phyloP scores from a whole-genome alignment of 495 filamentous ascomycete species.

The Penicillium lagena region DNA sequence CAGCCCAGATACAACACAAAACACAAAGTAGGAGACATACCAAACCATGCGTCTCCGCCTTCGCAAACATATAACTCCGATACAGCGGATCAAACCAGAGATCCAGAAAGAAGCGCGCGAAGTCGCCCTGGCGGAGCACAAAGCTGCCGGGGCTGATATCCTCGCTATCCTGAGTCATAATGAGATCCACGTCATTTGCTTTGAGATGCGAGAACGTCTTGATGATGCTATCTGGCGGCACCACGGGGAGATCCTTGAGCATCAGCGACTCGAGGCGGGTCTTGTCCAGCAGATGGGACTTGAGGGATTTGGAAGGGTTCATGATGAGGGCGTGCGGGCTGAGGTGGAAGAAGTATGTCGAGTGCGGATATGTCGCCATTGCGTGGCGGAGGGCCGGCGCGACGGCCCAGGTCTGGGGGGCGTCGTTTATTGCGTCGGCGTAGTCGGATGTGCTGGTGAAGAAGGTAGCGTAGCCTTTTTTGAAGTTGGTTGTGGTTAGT shows the following conservation, averaged over 20 bases:
- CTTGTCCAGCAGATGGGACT: slow-evolving; percentile 62
- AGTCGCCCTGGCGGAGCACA: slow-evolving; percentile 75
- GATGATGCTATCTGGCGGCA: slow-evolving; percentile 94
- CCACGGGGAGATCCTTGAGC: slow-evolving; percentile 77
- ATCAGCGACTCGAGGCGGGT: slow-evolving; percentile 68
- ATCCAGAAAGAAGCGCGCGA: slow-evolving; percentile 88
- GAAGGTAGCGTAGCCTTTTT: slow-evolving; percentile 78
- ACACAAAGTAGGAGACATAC: slow-evolving; percentile 40
- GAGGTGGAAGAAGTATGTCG: slow-evolving; percentile 78
- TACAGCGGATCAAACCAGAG: slow-evolving; percentile 96
- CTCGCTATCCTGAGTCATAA: slow-evolving; percentile 78
- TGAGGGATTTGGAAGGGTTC: slow-evolving; percentile 68
- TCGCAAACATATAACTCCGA: slow-evolving; percentile 90
- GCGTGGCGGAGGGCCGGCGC: slow-evolving; percentile 88
- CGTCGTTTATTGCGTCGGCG: slow-evolving; percentile 46
- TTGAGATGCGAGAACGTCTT: slow-evolving; percentile 82
- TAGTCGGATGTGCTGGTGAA: slow-evolving; percentile 73
- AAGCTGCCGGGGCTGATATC: slow-evolving; percentile 75
- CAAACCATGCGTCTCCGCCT: slow-evolving; percentile 86
- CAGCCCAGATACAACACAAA: not conserved
- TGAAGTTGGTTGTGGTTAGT: not conserved
- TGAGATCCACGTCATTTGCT: slow-evolving; percentile 70
- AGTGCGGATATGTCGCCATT: slow-evolving; percentile 67
- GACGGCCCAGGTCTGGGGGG: slow-evolving; percentile 67
- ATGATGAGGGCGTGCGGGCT: slow-evolving; percentile 82